phyloP scores from a whole-genome alignment of 2,329 filamentous ascomycete genomes.

The Cytospora schulzeri region DNA sequence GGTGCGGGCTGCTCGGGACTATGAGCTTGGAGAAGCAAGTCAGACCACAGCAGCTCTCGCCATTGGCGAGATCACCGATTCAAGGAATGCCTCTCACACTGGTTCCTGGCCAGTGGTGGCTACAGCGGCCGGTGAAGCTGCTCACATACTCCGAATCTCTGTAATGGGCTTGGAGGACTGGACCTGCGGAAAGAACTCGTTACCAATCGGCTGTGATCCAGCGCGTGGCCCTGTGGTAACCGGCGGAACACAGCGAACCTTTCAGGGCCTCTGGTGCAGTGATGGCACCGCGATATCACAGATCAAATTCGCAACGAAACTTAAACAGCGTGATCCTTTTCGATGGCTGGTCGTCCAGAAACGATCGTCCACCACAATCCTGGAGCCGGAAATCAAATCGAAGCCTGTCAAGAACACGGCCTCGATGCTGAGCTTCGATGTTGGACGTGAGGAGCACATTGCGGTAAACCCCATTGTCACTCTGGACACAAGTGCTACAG shows the following conservation, averaged over 20 bases:
- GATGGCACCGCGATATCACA: constrained; percentile 53
- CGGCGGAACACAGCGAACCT: constrained; percentile 6
- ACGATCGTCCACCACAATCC: constrained; percentile 51
- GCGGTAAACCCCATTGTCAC: constrained; percentile 56
- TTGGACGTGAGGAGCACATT: constrained; percentile 51
- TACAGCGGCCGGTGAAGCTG: constrained; percentile 57
- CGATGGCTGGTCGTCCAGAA: constrained; percentile 60
- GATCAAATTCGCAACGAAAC: constrained; percentile 51
- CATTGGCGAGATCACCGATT: constrained; percentile 56
- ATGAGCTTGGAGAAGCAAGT: constrained; percentile 40
- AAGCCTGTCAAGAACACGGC: constrained; percentile 36
- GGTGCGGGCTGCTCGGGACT: constrained; percentile 30
- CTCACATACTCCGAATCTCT: constrained; percentile 59
- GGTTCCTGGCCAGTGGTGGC: constrained; percentile 44
- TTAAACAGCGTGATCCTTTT: constrained; percentile 40
- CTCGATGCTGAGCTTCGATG: constrained; percentile 23
- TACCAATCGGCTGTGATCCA: constrained; percentile 7
- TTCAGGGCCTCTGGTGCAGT: constrained; percentile 56
- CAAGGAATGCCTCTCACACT: constrained; percentile 35
- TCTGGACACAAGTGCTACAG: constrained; percentile 55
- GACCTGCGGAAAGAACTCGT: constrained; percentile 48
- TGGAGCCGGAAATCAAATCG: constrained; percentile 53
- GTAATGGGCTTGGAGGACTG: constrained; percentile 53
- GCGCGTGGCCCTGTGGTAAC: background rate
- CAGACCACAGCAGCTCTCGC: constrained; percentile 49